Evolutionary conservation across 306 rosid genomes (phyloP), one percentile per base, ranked within the genome.

Genomic region (Gastrolobium villosum): DNA sequence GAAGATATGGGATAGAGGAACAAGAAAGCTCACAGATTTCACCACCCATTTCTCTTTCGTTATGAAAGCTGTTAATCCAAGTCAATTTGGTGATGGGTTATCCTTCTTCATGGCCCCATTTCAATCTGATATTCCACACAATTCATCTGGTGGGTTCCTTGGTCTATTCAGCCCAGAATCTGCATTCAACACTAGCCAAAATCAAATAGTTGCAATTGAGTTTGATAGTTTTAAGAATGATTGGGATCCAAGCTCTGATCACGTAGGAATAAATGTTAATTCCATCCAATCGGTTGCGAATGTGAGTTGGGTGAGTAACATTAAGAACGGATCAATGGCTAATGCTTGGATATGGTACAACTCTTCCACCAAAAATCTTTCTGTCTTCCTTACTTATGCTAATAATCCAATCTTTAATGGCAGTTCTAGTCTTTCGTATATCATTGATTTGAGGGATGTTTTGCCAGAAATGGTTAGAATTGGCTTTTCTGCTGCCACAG

Each of bases 401-500:
- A 1, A 80, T 3, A 73, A 86, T 53, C 93, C 91, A 60, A 49
- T 6, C 0, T 90, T 62, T 13, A 13, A 1, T 35, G 88, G 81
- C 30, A 62, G 61, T 60, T 91, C 81, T 41, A 87, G 74, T 54
- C 82, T 88, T 32, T 86, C 74, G 7, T 15, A 86, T 59, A 20
- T 71, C 26, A 69, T 94, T 74, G 92, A 94, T 88, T 74, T 91
- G 81, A 88, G 80, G 55, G 80, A 78, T 0, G 76, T 81, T 36
- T 82, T 94, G 85, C 92, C 96, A 0, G 94, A 91, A 68, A 48
- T 32, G 72, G 96, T 86, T 48, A 82, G 92, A 10, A 63, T 91
- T 26, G 94, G 97, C 3, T 91, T 93, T 71, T 91, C 96, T 5
- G 95, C 98, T 4, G 85, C 98, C 8, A 93, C 97, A 0, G 93